Conservation (phyloP, 2,329 filamentous ascomycete species). For the Cercospora brassicicola region DNA sequence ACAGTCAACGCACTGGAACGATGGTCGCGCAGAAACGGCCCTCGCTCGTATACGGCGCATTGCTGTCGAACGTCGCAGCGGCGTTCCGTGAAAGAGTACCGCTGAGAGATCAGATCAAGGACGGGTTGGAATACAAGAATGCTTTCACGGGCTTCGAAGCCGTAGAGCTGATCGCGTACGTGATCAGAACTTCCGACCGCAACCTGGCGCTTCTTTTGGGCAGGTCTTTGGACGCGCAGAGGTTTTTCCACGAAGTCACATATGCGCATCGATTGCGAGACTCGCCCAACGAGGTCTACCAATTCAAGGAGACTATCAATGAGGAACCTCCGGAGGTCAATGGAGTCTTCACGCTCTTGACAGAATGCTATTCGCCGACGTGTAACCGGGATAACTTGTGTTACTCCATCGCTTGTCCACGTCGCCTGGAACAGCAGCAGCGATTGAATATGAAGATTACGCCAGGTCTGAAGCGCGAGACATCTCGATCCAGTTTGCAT, state of each 20-base stretch:
- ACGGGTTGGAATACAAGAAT: slow-evolving; percentile 95
- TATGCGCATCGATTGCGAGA: slow-evolving; percentile 95
- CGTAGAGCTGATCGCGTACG: slow-evolving; percentile 91
- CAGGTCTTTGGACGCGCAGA: slow-evolving; percentile 90
- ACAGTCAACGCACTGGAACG: slow-evolving; percentile 47
- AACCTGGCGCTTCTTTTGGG: slow-evolving; percentile 90
- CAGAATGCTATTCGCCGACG: slow-evolving; percentile 96
- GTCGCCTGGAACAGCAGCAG: slow-evolving; percentile 90
- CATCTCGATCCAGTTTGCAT: slow-evolving; percentile 71
- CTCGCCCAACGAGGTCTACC: slow-evolving; percentile 91
- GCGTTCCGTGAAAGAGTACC: slow-evolving; percentile 88
- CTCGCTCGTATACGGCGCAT: slow-evolving; percentile 87
- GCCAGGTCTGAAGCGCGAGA: slow-evolving; percentile 74
- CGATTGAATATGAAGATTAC: slow-evolving; percentile 90
- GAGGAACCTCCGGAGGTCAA: slow-evolving; percentile 85
- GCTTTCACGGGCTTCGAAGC: slow-evolving; percentile 94
- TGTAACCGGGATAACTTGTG: slow-evolving; percentile 94
- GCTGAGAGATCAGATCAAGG: slow-evolving; percentile 86
- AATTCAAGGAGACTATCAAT: slow-evolving; percentile 89
- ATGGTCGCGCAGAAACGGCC: slow-evolving; percentile 63
- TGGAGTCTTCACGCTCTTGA: slow-evolving; percentile 92
- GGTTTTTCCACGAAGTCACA: slow-evolving; percentile 98
- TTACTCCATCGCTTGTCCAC: slow-evolving; percentile 95
- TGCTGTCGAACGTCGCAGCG: slow-evolving; percentile 89
- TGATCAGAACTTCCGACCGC: slow-evolving; percentile 94